Evolutionary conservation across 2,329 filamentous ascomycete genomes (phyloP).

Genomic region (Fusarium vanettenii): DNA sequence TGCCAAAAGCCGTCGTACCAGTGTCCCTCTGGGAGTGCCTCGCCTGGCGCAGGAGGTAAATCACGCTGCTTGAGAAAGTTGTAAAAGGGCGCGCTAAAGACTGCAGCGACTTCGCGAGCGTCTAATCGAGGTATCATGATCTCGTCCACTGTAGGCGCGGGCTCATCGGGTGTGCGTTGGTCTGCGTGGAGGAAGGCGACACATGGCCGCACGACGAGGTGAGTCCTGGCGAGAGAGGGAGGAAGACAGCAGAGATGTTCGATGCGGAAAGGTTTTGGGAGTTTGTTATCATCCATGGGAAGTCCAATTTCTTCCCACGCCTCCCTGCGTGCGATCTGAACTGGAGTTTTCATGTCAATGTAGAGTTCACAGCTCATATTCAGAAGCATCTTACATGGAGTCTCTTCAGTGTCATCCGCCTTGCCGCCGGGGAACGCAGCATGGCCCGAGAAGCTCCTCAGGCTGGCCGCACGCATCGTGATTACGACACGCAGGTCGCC

Average conservation of each 20-base stretch:
- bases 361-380: background rate
- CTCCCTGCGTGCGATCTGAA: constrained; percentile 88
- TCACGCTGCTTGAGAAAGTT: constrained; percentile 78
- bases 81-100: constrained; percentile 90
- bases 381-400: constrained; percentile 62
- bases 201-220: constrained; percentile 79
- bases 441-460: constrained; percentile 82
- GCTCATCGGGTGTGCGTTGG: constrained; percentile 50
- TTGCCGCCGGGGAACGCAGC: constrained; percentile 88
- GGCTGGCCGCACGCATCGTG: constrained; percentile 73
- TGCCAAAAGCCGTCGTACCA: constrained; percentile 93
- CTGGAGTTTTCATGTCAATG: constrained; percentile 51
- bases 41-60: constrained; percentile 57
- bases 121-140: constrained; percentile 84
- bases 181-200: constrained; percentile 81
- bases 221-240: constrained; percentile 77
- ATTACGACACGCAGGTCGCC: constrained; percentile 82
- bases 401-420: constrained; percentile 68
- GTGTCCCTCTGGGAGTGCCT: constrained; percentile 61
- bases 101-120: constrained; percentile 90
- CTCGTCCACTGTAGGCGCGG: constrained; percentile 68
- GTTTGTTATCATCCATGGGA: constrained; percentile 73
- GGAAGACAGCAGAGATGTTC: constrained; percentile 91
- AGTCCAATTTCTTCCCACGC: constrained; percentile 95
- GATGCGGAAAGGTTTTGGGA: constrained; percentile 83